Base-by-base conservation (phyloP, 163 green algal species). In the Chlorella variabilis region DNA sequence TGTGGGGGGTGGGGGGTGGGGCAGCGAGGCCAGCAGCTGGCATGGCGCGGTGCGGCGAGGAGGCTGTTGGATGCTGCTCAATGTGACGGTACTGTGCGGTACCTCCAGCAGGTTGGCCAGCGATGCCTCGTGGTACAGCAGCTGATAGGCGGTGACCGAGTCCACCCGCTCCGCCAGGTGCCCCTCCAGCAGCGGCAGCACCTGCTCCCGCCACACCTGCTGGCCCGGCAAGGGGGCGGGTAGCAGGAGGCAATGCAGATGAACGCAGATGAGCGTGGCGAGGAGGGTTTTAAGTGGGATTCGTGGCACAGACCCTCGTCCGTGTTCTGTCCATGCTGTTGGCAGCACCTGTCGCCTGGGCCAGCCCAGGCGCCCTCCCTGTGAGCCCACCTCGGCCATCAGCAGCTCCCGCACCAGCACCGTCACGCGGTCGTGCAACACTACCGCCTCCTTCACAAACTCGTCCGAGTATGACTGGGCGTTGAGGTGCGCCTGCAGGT, bases 101-200 rank as follows among this genome's bases (percentile, higher is more conserved):
- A 95, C 90, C 91, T 98, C 94, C 21, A 98, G 85, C 70, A 98
- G 83, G 83, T 97, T 98, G 38, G 91, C 91, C 17, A 97, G 41
- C 20, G 85, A 81, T 4, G 90, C 86, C 84, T 98, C 93, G 48
- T 98, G 93, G 77, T 94, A 93, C 18, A 96, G 73, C 58, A 96
- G 80, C 63, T 92, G 74, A 86, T 97, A 97, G 9, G 75, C 59
- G 0, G 83, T 88, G 23, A 94, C 61, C 1, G 71, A 84, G 84
- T 95, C 88, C 8, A 93, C 83, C 3, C 86, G 62, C 3, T 89
- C 41, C 2, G 88, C 89, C 73, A 96, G 66, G 84, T 95, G 90
- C 33, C 83, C 33, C 41, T 84, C 71, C 51, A 98, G 83, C 33
- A 91, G 89, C 2, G 94, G 93, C 38, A 94, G 90, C 59, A 96